phyloP scores from a whole-genome alignment of 139 green algal genomes.

The Tetraselmis chui region DNA sequence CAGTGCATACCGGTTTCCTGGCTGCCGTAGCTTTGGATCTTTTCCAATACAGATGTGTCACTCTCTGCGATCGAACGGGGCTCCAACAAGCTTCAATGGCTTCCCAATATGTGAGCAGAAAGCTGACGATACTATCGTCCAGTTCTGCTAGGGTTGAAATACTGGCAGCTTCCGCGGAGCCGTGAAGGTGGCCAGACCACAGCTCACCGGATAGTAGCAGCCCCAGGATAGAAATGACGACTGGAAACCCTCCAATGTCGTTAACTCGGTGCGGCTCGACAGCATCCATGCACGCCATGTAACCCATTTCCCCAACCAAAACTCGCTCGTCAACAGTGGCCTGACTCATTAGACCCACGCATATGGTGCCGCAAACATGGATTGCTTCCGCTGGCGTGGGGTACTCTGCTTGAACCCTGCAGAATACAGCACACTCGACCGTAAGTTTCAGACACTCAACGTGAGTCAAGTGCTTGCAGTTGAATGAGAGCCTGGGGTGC shows the following conservation, averaged over 20 bases:
- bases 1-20: not conserved
- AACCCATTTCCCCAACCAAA: not conserved
- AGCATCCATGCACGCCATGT: not conserved
- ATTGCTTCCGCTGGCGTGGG: not conserved
- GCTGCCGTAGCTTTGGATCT: not conserved
- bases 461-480: too few relatives aligned
- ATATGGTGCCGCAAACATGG: not conserved
- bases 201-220: not conserved
- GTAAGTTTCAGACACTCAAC: too few relatives aligned
- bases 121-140: too few relatives aligned
- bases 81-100: not conserved
- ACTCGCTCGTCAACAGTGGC: not conserved
- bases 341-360: not conserved
- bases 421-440: too few relatives aligned
- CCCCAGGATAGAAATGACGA: not conserved
- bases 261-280: not conserved
- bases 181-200: not conserved
- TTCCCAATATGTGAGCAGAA: not conserved
- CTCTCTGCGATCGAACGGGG: not conserved
- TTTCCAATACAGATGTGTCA: not conserved
- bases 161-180: not conserved
- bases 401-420: not conserved
- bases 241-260: not conserved
- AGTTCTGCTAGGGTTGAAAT: not conserved
- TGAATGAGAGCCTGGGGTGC: too few relatives aligned